Base-by-base conservation (phyloP, 179 eudicot genomes). In the Dionaea muscipula region DNA sequence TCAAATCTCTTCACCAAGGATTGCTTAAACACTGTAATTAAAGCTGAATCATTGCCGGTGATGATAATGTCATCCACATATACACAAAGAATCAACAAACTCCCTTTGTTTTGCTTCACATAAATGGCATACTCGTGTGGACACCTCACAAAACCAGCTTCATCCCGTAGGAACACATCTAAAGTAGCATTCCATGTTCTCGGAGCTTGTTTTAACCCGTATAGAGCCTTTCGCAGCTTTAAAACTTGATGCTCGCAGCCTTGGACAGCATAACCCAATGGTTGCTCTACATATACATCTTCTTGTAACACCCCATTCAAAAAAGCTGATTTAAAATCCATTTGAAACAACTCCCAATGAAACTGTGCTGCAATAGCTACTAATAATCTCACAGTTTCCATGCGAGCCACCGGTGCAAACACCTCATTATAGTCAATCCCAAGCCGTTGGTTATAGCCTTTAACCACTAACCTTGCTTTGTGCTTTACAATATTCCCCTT, bases 381-480 rank as follows among this genome's bases (percentile, higher is more conserved):
- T 8, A 57, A 1, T 22, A 57, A 1, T 6, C 39, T 14, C 1
- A 57, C 17, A 1, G 13, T 16, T 2, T 44, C 50, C 1, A 26
- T 2, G 8, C 38, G 10, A 16, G 61, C 50, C 26, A 57, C 27
- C 2, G 51, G 24, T 1, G 38, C 51, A 57, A 57, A 57, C 9
- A 44, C 26, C 25, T 57, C 51, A 17, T 41, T n/a, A 9, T 41
- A 26, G 38, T 43, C 61, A 17, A 57, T 28, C 14, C 23, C 35
- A 5, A 3, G 6, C 7, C 19, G 15, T 59, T 59, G 35, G 1
- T 13, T 16, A 14, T 47, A 59, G 1, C 55, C 61, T 35, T 48
- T 59, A 1, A 35, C 63, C 31, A 59, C 55, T 10, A 49, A 36
- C 7, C 55, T 17, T 26, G 62, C 53, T 18, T 59, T 59, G 23